These are phyloP conservation scores for Coemansia sp. DNA, from an alignment of 192 early-diverging fungal genomes.

Conservation along the genomic window DNA sequence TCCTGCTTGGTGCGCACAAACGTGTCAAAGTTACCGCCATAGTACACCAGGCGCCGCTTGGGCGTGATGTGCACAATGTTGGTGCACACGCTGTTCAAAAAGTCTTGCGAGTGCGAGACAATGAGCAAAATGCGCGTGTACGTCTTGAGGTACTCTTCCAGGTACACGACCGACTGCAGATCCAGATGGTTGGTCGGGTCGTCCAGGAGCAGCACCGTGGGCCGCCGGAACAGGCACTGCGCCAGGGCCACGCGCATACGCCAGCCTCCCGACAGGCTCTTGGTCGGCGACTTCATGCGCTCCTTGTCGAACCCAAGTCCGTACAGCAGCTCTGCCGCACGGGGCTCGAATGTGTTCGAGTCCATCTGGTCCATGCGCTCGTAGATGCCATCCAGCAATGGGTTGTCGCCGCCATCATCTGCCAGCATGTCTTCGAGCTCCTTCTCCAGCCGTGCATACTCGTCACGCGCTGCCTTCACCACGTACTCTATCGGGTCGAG, in stretches of 20 bases:
- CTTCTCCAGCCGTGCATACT: constrained; percentile 89
- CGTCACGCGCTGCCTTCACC: constrained; percentile 81
- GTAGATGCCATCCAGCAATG: constrained; percentile 88
- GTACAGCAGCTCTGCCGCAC: constrained; percentile 85
- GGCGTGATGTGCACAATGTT: constrained; percentile 92
- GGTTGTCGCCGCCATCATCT: constrained; percentile 80
- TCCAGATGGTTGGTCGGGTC: constrained; percentile 94
- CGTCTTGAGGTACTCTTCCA: constrained; percentile 75
- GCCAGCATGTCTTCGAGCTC: constrained; percentile 88
- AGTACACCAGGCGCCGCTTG: constrained; percentile 90
- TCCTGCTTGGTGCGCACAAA: constrained; percentile 95
- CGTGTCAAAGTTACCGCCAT: constrained; percentile 96
- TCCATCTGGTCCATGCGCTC: constrained; percentile 96
- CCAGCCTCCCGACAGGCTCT: constrained; percentile 99
- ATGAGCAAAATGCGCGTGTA: constrained; percentile 85
- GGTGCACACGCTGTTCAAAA: constrained; percentile 92
- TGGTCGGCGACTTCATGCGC: constrained; percentile 90
- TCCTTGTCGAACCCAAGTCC: constrained; percentile 91
- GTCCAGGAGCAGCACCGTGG: constrained; percentile 88
- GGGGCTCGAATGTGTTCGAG: constrained; percentile 88
- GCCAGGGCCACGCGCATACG: constrained; percentile 98
- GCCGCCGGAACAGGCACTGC: constrained; percentile 90
- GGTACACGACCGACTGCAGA: constrained; percentile 85
- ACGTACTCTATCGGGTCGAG: constrained; percentile 90
- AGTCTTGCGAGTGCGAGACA: constrained; percentile 95